These are phyloP conservation scores for Beauveria sp. DNA, from an alignment of 2,329 filamentous ascomycete species.

Conservation along the genomic window DNA sequence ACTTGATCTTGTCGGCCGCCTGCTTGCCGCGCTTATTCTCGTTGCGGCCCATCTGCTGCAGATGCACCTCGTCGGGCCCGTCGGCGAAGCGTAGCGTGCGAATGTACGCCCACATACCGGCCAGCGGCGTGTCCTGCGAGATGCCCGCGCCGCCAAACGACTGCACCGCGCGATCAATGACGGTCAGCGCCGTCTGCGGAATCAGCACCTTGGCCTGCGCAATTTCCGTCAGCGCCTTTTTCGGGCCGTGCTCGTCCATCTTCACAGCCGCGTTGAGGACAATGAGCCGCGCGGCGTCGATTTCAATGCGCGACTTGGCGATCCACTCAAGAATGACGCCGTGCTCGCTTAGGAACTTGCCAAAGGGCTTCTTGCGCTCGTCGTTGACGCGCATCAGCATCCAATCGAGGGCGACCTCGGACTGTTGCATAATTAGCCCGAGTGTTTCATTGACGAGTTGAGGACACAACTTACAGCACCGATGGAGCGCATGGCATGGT, in stretches of 20 bases:
- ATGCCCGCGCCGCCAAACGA: slow-evolving; percentile 86
- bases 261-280: slow-evolving; percentile 84
- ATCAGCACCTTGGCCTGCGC: slow-evolving; percentile 92
- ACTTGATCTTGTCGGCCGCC: slow-evolving; percentile 53
- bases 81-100: slow-evolving; percentile 82
- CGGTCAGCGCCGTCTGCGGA: slow-evolving; percentile 69
- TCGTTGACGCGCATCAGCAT: slow-evolving; percentile 94
- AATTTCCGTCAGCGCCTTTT: slow-evolving; percentile 86
- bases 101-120: slow-evolving; percentile 72
- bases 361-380: slow-evolving; percentile 81
- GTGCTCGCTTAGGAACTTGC: slow-evolving; percentile 78
- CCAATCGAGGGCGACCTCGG: slow-evolving; percentile 84
- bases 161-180: slow-evolving; percentile 93
- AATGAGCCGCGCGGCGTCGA: slow-evolving; percentile 81
- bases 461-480: slow-evolving; percentile 53
- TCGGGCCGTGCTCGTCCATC: slow-evolving; percentile 85
- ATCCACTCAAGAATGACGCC: slow-evolving; percentile 95
- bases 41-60: slow-evolving; percentile 71
- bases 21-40: slow-evolving; percentile 65
- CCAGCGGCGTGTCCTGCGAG: slow-evolving; percentile 88
- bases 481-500: slow-evolving; percentile 95
- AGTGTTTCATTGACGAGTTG: background rate
- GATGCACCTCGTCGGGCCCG: slow-evolving; percentile 92
- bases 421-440: slow-evolving; percentile 29
- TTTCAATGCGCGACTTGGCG: slow-evolving; percentile 84